These are phyloP conservation scores for Nicotiana obtusifolia DNA, from an alignment of 257 asterid species.

Conservation along the genomic window DNA sequence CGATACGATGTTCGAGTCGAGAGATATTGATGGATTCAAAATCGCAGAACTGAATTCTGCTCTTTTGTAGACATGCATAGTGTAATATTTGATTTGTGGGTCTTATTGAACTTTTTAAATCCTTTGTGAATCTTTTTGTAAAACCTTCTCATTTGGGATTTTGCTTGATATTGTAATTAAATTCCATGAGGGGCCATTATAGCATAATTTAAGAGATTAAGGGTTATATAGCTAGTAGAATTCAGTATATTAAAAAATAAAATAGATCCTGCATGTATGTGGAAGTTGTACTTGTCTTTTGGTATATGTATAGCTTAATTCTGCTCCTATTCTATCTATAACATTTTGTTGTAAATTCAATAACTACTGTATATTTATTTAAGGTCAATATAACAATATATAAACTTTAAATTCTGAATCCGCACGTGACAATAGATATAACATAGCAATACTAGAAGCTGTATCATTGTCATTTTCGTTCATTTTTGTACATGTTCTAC, in stretches of 20 bases:
- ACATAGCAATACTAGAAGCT: background rate
- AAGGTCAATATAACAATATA: no score
- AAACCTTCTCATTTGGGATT: background rate
- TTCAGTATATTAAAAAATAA: background rate
- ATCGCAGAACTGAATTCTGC: no score
- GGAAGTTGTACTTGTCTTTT: background rate
- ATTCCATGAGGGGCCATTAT: slow-evolving; percentile 10
- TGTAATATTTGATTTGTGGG: background rate
- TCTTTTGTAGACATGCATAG: background rate
- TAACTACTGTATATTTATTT: no score
- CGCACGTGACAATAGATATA: no score
- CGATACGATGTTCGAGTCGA: no score
- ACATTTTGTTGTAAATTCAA: no score
- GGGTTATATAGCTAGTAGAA: background rate
- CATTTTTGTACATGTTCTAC: background rate
- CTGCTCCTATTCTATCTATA: no score
- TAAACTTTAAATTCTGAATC: no score
- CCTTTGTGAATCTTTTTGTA: background rate
- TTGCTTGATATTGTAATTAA: background rate
- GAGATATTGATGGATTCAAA: no score
- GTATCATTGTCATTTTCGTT: background rate
- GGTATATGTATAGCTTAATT: background rate
- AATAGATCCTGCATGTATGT: background rate
- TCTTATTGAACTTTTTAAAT: background rate
- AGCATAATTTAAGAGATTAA: slow-evolving; percentile 11